Base-by-base conservation (phyloP, 208 protist species). In the Herpetomonas muscarum region DNA sequence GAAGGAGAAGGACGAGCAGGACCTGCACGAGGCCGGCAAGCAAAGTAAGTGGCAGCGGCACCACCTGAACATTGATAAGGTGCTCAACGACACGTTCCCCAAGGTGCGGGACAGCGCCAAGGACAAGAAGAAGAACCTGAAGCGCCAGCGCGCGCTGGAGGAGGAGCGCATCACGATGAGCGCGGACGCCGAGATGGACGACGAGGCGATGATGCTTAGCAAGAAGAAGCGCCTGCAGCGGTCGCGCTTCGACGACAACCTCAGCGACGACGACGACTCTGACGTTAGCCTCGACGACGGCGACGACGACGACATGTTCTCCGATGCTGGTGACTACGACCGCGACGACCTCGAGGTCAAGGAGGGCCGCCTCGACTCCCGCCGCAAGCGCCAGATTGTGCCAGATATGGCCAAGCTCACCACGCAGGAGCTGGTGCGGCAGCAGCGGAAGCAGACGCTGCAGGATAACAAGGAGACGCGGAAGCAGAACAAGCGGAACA, bases 71-170 rank as follows among this genome's bases (percentile, higher is more conserved):
- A 74, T 94, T 30, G 81, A 89, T 24, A 84, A 87, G 66, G 77
- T 94, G 0, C 67, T 94, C 17, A 84, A 87, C 45, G 72, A 82
- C 22, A 94, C 87, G 3, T 94, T 94, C 55, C 87, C 87, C 30
- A 90, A 68, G 52, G 80, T 83, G 7, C 77, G 74, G 57, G 71
- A 76, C 31, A 57, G 66, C 58, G 46, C 57, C 42, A 60, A 58
- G 6, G 52, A 34, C 32, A 65, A 65, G 31, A 67, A 58, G 51
- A 32, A 46, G 34, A 67, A 63, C 29, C 61, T 71, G 55, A 83
- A 81, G 53, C 71, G 65, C 0, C 53, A 70, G 55, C 77, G 78
- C 19, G 65, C 73, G 12, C 41, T 87, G 15, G 83, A 93, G 52
- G 83, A 96, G 68, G 79, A 93, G 68, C 80, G 76, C 45, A 73